Base-by-base conservation (phyloP, 2,329 filamentous ascomycete species). In the Colletotrichum abscissum region DNA sequence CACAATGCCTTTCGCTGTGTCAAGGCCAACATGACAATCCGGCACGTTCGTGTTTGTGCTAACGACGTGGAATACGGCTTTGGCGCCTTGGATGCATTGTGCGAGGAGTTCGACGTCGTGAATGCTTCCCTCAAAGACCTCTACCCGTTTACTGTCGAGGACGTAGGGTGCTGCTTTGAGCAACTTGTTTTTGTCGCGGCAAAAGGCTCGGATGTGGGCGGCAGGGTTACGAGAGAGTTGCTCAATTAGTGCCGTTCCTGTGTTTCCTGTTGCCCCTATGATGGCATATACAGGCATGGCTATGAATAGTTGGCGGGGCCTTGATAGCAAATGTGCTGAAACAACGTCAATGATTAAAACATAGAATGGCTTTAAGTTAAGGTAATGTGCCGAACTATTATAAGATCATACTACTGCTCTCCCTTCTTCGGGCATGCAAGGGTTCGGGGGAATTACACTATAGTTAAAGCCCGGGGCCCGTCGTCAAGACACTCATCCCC, bases 11-110 rank as follows among this genome's bases (percentile, higher is more conserved):
- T 69, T 24, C 0, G 83, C 80, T 2, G 76, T 78, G 74, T 87
- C 83, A 62, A 83, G 80, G 2, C 76, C 77, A 2, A 87, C 70
- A 22, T 77, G 78, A 62, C 79, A 83, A 11, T 82, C 81, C 0
- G 86, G 87, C 1, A 84, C 74, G 77, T 87, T 86, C 78, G 85
- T 82, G 72, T 84, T 85, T 35, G 79, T 84, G 1, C 82, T 76
- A 0, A 85, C 80, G 11, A 78, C 77, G 2, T 84, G 76, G 75
- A 88, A 88, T 19, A 86, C 79, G 26, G 82, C 84, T 3, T 74
- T 74, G 60, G 75, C 75, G 65, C 76, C 81, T 7, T 77, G 76
- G 5, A 88, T 68, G 75, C 84, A 87, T 1, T 76, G 28, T 3
- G 75, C 71, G 3, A 88, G 69, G 1, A 86, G 77, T 0, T 80